A percentile compares a stretch with the other conserved stretches of the same genome.
These are phyloP conservation scores for Rutstroemia sydowiana DNA, from an alignment of 2,329 filamentous ascomycete species.

Conservation along the genomic window DNA sequence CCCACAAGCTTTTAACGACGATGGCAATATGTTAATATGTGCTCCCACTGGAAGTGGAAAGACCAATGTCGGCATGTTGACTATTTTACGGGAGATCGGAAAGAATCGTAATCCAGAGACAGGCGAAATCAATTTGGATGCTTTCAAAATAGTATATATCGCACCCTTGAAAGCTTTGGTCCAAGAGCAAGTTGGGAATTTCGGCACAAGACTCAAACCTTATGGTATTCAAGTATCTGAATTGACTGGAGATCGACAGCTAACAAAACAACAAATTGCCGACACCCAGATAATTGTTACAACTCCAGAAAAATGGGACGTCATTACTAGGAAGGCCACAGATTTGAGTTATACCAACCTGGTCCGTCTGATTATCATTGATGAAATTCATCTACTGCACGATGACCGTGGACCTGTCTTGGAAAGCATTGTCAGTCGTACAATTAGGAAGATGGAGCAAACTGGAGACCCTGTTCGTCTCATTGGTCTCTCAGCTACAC, in stretches of 20 bases:
- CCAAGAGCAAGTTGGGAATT: constrained; percentile 96
- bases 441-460: constrained; percentile 86
- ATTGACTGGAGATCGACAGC: constrained; percentile 91
- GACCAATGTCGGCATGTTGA: constrained; percentile 96
- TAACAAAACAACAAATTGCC: constrained; percentile 96
- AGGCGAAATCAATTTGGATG: constrained; percentile 89
- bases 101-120: constrained; percentile 85
- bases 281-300: constrained; percentile 98
- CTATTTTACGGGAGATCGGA: constrained; percentile 91
- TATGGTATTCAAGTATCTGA: constrained; percentile 94
- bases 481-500: constrained; percentile 85
- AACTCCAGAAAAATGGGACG: constrained; percentile 98
- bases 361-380: constrained; percentile 92
- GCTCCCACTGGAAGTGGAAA: constrained; percentile 96
- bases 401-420: constrained; percentile 95
- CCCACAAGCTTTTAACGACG: constrained; percentile 81
- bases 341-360: constrained; percentile 95
- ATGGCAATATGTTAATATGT: constrained; percentile 96
- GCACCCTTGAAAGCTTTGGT: constrained; percentile 92
- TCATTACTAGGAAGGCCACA: constrained; percentile 95
- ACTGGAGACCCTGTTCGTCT: constrained; percentile 89
- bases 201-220: constrained; percentile 81
- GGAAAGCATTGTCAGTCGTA: constrained; percentile 93
- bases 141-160: constrained; percentile 98
- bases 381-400: constrained; percentile 95